phyloP scores from a whole-genome alignment of 352 stramenopile species.

The Pythium sukuiense region DNA sequence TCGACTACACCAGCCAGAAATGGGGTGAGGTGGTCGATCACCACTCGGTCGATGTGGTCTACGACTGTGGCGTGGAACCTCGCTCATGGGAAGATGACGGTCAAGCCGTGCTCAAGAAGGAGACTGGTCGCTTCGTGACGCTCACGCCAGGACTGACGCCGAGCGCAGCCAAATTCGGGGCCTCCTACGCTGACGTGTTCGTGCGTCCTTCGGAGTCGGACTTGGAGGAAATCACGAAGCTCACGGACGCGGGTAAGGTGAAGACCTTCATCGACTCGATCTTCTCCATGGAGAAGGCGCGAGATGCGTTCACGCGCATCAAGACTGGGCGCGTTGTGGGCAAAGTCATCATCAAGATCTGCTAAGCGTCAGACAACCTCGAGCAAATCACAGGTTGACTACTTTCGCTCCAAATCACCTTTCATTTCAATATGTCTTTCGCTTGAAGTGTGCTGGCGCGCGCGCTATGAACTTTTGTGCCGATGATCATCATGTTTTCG shows the following conservation, averaged over 20 bases:
- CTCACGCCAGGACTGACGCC: slow-evolving; percentile 34
- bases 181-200: slow-evolving; percentile 26
- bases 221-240: slow-evolving; percentile 38
- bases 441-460: background rate
- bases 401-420: background rate
- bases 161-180: slow-evolving; percentile 58
- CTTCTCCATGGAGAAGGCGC: slow-evolving; percentile 43
- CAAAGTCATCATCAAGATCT: slow-evolving; percentile 27
- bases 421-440: background rate
- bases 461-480: slow-evolving; percentile 15
- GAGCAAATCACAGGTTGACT: too few species aligned
- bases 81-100: slow-evolving; percentile 37
- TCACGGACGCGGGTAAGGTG: slow-evolving; percentile 39
- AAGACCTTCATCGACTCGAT: slow-evolving; percentile 39
- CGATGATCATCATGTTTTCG: slow-evolving; percentile 21
- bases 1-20: slow-evolving; percentile 44
- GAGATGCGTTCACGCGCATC: slow-evolving; percentile 43
- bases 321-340: slow-evolving; percentile 48
- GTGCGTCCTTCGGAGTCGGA: slow-evolving; percentile 8
- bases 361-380: background rate
- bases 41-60: slow-evolving; percentile 29
- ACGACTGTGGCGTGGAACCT: slow-evolving; percentile 29
- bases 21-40: slow-evolving; percentile 31
- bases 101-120: slow-evolving; percentile 41
- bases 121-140: slow-evolving; percentile 42